Conservation (phyloP, 2,329 filamentous ascomycete species). For the Hirsutella thompsonii region DNA sequence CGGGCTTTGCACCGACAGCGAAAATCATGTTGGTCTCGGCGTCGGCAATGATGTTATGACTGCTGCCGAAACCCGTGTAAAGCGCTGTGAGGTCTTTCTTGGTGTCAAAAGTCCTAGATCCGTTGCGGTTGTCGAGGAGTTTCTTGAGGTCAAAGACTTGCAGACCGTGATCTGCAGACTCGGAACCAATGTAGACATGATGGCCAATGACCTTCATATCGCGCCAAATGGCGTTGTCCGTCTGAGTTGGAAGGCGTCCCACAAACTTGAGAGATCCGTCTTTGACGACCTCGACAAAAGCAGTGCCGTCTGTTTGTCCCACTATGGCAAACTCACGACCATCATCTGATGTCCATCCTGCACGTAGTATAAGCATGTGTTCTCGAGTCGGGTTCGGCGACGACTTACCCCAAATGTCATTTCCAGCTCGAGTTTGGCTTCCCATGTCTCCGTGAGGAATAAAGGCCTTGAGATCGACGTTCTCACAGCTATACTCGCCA, state of each 20-base stretch:
- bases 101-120: slow-evolving; percentile 18
- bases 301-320: slow-evolving; percentile 33
- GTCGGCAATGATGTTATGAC: slow-evolving; percentile 38
- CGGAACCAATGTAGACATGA: slow-evolving; percentile 25
- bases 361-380: neutral
- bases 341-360: slow-evolving; percentile 30
- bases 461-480: slow-evolving; percentile 24
- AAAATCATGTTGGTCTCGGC: slow-evolving; percentile 32
- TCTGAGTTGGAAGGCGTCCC: slow-evolving; percentile 32
- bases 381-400: neutral
- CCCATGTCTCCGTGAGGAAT: slow-evolving; percentile 23
- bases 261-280: slow-evolving; percentile 32
- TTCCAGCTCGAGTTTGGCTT: slow-evolving; percentile 20
- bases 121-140: slow-evolving; percentile 28
- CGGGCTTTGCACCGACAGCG: slow-evolving; percentile 26
- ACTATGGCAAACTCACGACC: slow-evolving; percentile 37
- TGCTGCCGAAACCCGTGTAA: slow-evolving; percentile 26
- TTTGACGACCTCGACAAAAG: slow-evolving; percentile 32
- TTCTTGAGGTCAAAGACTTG: slow-evolving; percentile 51
- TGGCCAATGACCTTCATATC: slow-evolving; percentile 27
- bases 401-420: slow-evolving; percentile 20
- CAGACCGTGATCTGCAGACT: slow-evolving; percentile 38
- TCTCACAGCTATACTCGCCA: slow-evolving; percentile 21
- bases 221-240: slow-evolving; percentile 21
- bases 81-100: slow-evolving; percentile 21